A percentile compares a stretch with the other conserved stretches of the same genome.
Conservation (phyloP, 2,329 filamentous ascomycete genomes). For the Calonectria hawksworthii region DNA sequence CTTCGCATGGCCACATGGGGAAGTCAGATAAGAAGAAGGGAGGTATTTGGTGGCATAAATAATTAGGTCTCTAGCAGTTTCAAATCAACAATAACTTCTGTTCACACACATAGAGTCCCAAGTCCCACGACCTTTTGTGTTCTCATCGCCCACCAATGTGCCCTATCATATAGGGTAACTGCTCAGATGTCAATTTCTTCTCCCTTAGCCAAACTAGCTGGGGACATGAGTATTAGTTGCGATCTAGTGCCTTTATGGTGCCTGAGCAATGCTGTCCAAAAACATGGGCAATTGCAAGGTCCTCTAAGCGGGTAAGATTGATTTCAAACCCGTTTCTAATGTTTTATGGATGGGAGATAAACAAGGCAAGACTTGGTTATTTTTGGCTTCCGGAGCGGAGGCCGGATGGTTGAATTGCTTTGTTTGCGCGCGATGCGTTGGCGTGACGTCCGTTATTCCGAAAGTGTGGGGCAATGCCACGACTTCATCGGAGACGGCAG, state of each 20-base stretch:
- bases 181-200: no score
- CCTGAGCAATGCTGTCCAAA: background rate
- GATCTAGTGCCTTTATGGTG: background rate
- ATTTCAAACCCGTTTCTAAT: background rate
- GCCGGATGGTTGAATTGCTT: background rate
- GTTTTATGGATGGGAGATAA: background rate
- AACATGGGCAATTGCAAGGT: background rate
- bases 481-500: background rate
- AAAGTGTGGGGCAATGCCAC: constrained; percentile 4
- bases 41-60: no score
- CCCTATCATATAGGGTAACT: no score
- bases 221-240: no score
- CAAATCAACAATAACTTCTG: no score
- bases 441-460: background rate
- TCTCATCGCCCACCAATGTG: no score
- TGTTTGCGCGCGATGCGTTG: background rate
- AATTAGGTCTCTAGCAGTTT: no score
- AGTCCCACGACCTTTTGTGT: no score
- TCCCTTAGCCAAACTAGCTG: no score
- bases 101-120: no score
- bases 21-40: no score
- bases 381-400: background rate
- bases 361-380: background rate
- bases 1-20: no score
- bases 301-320: background rate